Percentiles rank a stretch among this genome's conserved stretches.
These are phyloP conservation scores for Sordariomycetes sp. DNA, from an alignment of 2,329 filamentous ascomycete species.

Conservation along the genomic window DNA sequence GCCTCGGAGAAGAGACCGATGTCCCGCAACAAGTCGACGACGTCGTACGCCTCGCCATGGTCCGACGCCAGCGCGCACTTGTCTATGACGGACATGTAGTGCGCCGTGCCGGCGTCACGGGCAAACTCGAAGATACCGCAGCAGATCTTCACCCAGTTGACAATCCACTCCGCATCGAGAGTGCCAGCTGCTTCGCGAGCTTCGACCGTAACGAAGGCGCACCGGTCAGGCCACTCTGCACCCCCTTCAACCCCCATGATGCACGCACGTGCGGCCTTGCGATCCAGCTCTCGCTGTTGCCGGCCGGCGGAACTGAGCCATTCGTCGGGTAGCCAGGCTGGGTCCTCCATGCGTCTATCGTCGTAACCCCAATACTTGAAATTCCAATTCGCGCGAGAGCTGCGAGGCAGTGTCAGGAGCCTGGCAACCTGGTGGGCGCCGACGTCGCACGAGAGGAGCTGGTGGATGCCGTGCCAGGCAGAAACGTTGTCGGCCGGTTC, in stretches of 20 bases:
- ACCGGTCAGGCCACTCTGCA: not conserved
- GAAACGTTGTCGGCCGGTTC: not conserved
- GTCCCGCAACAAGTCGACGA: slow-evolving; percentile 24
- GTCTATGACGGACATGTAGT: slow-evolving; percentile 15
- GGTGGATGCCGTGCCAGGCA: slow-evolving; percentile 11
- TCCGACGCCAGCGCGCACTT: slow-evolving; percentile 8
- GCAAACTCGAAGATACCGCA: slow-evolving; percentile 18
- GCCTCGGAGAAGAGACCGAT: slow-evolving; percentile 21
- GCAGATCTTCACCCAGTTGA: slow-evolving; percentile 22
- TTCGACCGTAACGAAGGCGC: slow-evolving; percentile 18
- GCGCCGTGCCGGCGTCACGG: slow-evolving; percentile 16
- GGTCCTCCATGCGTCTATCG: no score
- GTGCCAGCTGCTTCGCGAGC: slow-evolving; percentile 24
- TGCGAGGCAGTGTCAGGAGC: slow-evolving; percentile 9
- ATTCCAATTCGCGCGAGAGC: not conserved
- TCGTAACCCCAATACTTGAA: no score
- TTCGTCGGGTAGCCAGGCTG: no score
- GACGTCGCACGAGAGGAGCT: slow-evolving; percentile 13
- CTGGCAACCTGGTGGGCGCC: slow-evolving; percentile 12
- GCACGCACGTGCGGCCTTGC: no score
- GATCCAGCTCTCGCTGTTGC: not conserved
- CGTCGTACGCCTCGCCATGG: slow-evolving; percentile 17
- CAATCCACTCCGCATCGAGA: slow-evolving; percentile 22
- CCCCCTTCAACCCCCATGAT: no score
- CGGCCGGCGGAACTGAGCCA: not conserved